phyloP scores from a whole-genome alignment of 2,329 filamentous ascomycete species.

The Pseudopithomyces chartarum region DNA sequence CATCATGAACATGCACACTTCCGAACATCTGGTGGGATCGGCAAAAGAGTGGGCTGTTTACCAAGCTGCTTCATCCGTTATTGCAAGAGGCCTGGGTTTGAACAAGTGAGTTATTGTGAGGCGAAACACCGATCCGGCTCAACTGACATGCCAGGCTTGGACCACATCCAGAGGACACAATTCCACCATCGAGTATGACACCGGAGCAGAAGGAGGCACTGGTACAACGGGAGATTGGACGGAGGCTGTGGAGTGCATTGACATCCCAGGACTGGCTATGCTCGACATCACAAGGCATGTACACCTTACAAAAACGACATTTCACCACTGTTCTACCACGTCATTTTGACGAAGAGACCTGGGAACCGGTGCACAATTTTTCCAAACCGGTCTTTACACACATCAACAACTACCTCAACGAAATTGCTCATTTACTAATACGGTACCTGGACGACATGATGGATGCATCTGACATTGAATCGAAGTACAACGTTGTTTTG shows the following conservation, averaged over 20 bases:
- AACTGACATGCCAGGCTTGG: constrained; percentile 18
- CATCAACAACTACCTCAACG: constrained; percentile 33
- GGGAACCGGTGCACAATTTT: constrained; percentile 24
- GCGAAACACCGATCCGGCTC: background rate
- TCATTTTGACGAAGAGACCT: constrained; percentile 45
- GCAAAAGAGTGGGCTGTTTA: constrained; percentile 55
- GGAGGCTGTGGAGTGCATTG: constrained; percentile 48
- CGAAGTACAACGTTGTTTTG: constrained; percentile 48
- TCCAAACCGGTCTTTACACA: constrained; percentile 37
- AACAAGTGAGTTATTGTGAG: constrained; percentile 34
- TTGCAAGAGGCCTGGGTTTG: constrained; percentile 55
- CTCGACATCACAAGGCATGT: constrained; percentile 47
- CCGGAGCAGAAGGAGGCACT: constrained; percentile 32
- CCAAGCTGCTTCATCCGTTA: constrained; percentile 52
- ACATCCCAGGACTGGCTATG: constrained; percentile 52
- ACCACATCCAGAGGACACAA: constrained; percentile 33
- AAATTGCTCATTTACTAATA: constrained; percentile 47
- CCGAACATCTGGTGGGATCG: constrained; percentile 55
- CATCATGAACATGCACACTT: constrained; percentile 55
- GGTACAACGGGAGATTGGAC: constrained; percentile 44
- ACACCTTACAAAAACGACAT: constrained; percentile 43
- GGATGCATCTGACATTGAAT: constrained; percentile 37
- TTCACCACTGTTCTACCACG: constrained; percentile 42
- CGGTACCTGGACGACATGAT: constrained; percentile 46
- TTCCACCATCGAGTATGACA: constrained; percentile 16